phyloP scores from a whole-genome alignment of 2,329 filamentous ascomycete species.

The Phaeosphaeriaceae sp. region DNA sequence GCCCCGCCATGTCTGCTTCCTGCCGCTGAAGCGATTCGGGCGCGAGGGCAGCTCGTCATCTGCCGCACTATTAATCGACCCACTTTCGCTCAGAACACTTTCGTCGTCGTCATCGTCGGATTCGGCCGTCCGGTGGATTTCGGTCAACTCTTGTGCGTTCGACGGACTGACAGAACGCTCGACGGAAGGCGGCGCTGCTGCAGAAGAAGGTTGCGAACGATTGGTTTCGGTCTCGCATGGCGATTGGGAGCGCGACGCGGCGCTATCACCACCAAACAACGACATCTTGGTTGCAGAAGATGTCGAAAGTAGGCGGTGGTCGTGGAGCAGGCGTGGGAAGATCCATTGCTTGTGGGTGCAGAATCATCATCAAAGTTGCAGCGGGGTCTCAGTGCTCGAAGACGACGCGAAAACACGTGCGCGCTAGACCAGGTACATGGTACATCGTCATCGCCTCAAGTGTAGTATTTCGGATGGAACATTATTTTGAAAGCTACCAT shows the following conservation, averaged over 20 bases:
- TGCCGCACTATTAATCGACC: constrained; percentile 17
- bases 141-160: constrained; percentile 15
- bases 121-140: background rate
- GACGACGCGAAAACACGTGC: constrained; percentile 22
- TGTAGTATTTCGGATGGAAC: background rate
- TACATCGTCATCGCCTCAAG: background rate
- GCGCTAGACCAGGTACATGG: background rate
- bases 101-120: constrained; percentile 12
- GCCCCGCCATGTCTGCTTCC: constrained; percentile 69
- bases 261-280: constrained; percentile 45
- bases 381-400: constrained; percentile 19
- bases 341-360: constrained; percentile 8
- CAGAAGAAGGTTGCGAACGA: constrained; percentile 7
- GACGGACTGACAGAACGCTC: constrained; percentile 11
- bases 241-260: constrained; percentile 14
- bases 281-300: constrained; percentile 43
- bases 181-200: constrained; percentile 12
- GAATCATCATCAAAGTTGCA: constrained; percentile 11
- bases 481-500: background rate
- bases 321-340: constrained; percentile 1
- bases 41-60: constrained; percentile 22
- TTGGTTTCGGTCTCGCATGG: constrained; percentile 20
- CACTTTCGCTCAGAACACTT: constrained; percentile 16
- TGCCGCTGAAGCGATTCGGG: constrained; percentile 77
- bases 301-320: constrained; percentile 14